Evolutionary conservation across 768 basidiomycete genomes (phyloP).

Genomic region (Auricularia heimuer): DNA sequence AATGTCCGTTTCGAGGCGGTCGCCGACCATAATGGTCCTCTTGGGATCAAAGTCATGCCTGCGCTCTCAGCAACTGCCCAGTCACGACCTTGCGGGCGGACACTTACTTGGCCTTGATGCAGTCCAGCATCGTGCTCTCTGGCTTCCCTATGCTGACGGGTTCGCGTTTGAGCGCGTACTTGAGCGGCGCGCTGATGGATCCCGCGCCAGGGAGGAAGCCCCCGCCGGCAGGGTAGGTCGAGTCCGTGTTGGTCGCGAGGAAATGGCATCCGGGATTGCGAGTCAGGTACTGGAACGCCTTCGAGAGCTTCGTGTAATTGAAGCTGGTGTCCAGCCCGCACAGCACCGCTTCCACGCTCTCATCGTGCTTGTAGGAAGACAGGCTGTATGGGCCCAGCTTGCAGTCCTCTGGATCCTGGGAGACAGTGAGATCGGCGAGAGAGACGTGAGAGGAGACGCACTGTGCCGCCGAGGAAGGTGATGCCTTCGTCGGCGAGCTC

Average conservation of each 20-base stretch:
- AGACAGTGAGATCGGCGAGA: neutral
- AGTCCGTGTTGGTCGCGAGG: constrained; percentile 86
- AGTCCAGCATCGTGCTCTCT: constrained; percentile 84
- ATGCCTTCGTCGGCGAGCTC: constrained; percentile 87
- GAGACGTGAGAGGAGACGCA: constrained; percentile 26
- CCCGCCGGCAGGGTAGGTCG: constrained; percentile 73
- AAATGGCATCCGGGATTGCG: constrained; percentile 74
- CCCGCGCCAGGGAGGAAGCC: constrained; percentile 80
- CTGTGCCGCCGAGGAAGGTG: constrained; percentile 72
- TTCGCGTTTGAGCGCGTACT: constrained; percentile 55
- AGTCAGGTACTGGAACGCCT: constrained; percentile 83
- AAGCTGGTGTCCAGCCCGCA: constrained; percentile 81
- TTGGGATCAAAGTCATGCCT: constrained; percentile 82
- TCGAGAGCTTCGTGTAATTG: constrained; percentile 91
- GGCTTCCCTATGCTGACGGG: constrained; percentile 87
- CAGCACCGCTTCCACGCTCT: constrained; percentile 82
- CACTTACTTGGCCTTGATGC: constrained; percentile 67
- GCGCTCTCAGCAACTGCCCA: neutral
- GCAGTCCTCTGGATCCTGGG: constrained; percentile 76
- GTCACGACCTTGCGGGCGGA: neutral
- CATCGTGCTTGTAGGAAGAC: constrained; percentile 63
- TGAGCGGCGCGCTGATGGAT: constrained; percentile 71
- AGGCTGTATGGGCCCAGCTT: constrained; percentile 60
- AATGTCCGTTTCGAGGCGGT: constrained; percentile 93
- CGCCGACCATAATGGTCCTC: constrained; percentile 90